Percentiles rank a stretch among this genome's conserved stretches.
Evolutionary conservation across 2,329 filamentous ascomycete genomes (phyloP).

Genomic region (Ophiocordyceps robertsii): DNA sequence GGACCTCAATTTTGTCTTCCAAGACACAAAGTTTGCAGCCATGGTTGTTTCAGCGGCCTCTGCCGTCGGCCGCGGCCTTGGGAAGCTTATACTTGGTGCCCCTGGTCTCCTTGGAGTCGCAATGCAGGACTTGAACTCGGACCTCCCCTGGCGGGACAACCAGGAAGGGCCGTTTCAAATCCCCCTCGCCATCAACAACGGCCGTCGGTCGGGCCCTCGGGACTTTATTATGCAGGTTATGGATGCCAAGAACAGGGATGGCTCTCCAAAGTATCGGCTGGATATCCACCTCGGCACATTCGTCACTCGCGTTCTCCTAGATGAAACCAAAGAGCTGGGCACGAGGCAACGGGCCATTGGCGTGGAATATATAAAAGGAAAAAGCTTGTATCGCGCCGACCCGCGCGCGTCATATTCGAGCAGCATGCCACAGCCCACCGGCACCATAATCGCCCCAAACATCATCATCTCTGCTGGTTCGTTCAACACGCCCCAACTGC

Average conservation of each 20-base stretch:
- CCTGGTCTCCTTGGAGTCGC: too few species aligned
- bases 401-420: slow-evolving; percentile 15
- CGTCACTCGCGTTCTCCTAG: slow-evolving; percentile 22
- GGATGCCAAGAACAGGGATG: slow-evolving; percentile 8
- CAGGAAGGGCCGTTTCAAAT: slow-evolving; percentile 27
- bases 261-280: slow-evolving; percentile 5
- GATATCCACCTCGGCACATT: slow-evolving; percentile 12
- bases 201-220: slow-evolving; percentile 31
- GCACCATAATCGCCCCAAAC: slow-evolving; percentile 22
- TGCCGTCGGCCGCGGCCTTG: slow-evolving; percentile 14
- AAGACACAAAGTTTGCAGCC: slow-evolving; percentile 35
- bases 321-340: slow-evolving; percentile 7
- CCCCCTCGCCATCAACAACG: slow-evolving; percentile 28
- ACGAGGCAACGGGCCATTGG: slow-evolving; percentile 22
- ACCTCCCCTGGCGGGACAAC: slow-evolving; percentile 28
- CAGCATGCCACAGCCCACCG: slow-evolving; percentile 7
- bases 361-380: slow-evolving; percentile 26
- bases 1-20: slow-evolving; percentile 33
- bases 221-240: slow-evolving; percentile 28
- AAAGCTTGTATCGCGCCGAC: slow-evolving; percentile 27
- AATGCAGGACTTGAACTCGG: slow-evolving; percentile 41
- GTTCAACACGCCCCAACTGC: slow-evolving; percentile 31
- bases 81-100: slow-evolving; percentile 3
- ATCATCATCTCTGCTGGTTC: slow-evolving; percentile 34
- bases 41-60: slow-evolving; percentile 9